Percentiles rank a stretch among this genome's conserved stretches.
These are phyloP conservation scores for Isoetes taiwanensis DNA, from an alignment of 75 land plant genomes.

Conservation along the genomic window DNA sequence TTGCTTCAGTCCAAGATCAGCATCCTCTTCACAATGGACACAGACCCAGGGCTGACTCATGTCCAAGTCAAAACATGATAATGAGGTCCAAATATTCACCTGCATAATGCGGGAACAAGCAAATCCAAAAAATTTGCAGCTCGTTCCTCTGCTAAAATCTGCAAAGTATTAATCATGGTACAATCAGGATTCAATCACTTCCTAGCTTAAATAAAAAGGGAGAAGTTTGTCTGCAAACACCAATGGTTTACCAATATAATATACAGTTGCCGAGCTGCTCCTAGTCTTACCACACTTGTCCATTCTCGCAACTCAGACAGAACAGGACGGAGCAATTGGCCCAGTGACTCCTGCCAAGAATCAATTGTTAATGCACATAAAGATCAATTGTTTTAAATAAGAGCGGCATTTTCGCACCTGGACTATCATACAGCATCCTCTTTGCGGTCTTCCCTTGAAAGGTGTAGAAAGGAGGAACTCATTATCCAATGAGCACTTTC, in stretches of 20 bases:
- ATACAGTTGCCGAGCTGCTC: conserved; percentile 25
- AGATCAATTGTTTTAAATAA: too few relatives aligned
- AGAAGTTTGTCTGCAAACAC: too few relatives aligned
- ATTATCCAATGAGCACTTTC: too few relatives aligned
- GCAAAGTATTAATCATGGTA: too few relatives aligned
- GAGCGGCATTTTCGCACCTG: conserved; percentile 9
- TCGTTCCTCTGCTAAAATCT: conserved; percentile 25
- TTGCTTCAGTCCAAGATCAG: too few relatives aligned
- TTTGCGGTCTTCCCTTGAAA: conserved; percentile 17
- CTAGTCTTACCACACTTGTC: conserved; percentile 12
- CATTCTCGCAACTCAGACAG: conserved; percentile 18
- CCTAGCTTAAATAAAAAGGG: too few relatives aligned
- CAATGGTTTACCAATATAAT: too few relatives aligned
- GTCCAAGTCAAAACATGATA: neutral
- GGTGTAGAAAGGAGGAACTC: conserved; percentile 24
- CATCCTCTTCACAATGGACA: too few relatives aligned
- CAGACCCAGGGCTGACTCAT: neutral
- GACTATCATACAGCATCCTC: conserved; percentile 20
- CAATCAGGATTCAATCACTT: too few relatives aligned
- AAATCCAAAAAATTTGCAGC: conserved; percentile 12
- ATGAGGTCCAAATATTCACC: conserved; percentile 8
- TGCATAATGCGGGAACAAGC: conserved; percentile 23
- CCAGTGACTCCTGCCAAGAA: conserved; percentile 15
- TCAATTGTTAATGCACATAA: neutral
- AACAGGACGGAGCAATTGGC: conserved; percentile 6